These are phyloP conservation scores for Lasiodiplodia gonubiensis DNA, from an alignment of 2,329 filamentous ascomycete species.

Conservation along the genomic window DNA sequence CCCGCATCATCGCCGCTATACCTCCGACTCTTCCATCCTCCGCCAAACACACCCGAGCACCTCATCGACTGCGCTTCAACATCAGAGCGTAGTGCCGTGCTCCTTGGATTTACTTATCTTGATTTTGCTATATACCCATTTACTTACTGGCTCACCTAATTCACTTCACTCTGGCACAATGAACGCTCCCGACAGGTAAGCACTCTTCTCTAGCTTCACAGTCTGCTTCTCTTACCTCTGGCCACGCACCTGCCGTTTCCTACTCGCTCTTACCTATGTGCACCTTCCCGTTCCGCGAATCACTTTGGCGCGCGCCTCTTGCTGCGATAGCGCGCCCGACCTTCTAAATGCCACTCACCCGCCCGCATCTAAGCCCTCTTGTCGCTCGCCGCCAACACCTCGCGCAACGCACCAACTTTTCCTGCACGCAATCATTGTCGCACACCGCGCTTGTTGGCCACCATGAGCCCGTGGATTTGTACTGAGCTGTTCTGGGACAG, in stretches of 20 bases:
- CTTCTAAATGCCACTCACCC: not conserved
- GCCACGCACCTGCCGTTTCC: constrained; percentile 20
- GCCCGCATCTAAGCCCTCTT: not conserved
- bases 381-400: not conserved
- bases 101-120: constrained; percentile 5
- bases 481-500: constrained; percentile 55
- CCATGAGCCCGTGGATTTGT: constrained; percentile 27
- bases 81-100: not conserved
- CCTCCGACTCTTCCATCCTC: constrained; percentile 7
- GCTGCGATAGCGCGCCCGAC: not conserved
- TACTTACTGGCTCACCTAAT: constrained; percentile 6
- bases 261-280: not conserved
- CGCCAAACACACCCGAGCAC: not conserved
- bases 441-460: not conserved
- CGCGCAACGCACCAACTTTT: not conserved
- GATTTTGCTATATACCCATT: constrained; percentile 11
- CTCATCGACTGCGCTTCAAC: not conserved
- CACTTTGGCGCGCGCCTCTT: not conserved
- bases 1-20: constrained; percentile 7
- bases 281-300: not conserved
- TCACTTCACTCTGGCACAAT: constrained; percentile 33
- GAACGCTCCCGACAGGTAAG: constrained; percentile 48
- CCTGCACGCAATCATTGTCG: constrained; percentile 9
- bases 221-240: constrained; percentile 9
- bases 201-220: constrained; percentile 11